Conservation (phyloP, 2,329 filamentous ascomycete genomes). For the Nakataea oryzae region DNA sequence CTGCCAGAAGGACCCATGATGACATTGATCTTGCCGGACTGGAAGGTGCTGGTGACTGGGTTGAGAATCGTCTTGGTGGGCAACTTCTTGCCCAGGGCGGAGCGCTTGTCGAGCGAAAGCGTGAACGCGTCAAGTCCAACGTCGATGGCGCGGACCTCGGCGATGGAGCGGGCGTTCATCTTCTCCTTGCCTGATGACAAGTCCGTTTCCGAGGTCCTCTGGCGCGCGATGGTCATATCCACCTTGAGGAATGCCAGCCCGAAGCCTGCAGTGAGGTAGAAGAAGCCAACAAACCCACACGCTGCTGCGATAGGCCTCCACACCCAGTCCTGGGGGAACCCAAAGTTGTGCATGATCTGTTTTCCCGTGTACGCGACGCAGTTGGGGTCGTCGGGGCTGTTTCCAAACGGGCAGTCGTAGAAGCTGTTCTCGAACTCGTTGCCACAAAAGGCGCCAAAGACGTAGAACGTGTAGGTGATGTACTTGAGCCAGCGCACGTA, state of each 20-base stretch:
- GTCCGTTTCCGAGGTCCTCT: constrained; percentile 48
- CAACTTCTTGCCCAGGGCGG: constrained; percentile 36
- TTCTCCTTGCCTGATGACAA: constrained; percentile 62
- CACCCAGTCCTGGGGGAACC: constrained; percentile 58
- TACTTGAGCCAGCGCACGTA: constrained; percentile 70
- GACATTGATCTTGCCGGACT: constrained; percentile 36
- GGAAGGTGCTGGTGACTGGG: constrained; percentile 56
- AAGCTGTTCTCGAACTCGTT: constrained; percentile 67
- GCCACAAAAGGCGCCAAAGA: constrained; percentile 57
- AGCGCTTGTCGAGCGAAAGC: constrained; percentile 53
- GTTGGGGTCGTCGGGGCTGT: constrained; percentile 50
- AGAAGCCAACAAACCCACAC: constrained; percentile 51
- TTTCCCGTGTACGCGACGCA: constrained; percentile 60
- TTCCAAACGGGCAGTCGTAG: constrained; percentile 59
- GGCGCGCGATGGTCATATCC: constrained; percentile 59
- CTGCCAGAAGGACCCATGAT: constrained; percentile 75
- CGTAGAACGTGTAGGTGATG: constrained; percentile 57
- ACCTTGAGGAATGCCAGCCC: constrained; percentile 54
- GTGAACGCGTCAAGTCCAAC: constrained; percentile 55
- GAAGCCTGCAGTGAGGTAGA: constrained; percentile 49
- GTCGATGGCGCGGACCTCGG: constrained; percentile 48
- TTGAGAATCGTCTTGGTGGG: constrained; percentile 52
- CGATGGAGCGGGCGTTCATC: constrained; percentile 41
- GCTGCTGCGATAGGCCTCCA: constrained; percentile 54
- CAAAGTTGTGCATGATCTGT: constrained; percentile 59